A percentile compares a stretch with the other conserved stretches of the same genome.
Conservation (phyloP, 2,329 filamentous ascomycete species). For the Monosporascus ibericus region DNA sequence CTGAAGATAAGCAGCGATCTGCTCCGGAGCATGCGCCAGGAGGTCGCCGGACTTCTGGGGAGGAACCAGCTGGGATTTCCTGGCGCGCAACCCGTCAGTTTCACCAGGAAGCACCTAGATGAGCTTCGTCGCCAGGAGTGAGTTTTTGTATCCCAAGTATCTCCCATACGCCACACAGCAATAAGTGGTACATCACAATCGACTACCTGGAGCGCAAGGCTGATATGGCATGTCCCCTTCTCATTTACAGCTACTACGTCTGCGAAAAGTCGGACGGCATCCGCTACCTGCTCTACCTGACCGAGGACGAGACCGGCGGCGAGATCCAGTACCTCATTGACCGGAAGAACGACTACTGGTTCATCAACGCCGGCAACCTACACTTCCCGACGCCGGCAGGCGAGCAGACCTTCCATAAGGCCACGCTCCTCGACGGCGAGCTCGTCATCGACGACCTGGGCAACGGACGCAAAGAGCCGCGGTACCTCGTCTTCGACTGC, state of each 20-base stretch:
- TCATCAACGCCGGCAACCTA: slow-evolving; percentile 60
- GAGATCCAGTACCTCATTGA: slow-evolving; percentile 92
- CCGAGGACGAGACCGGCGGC: slow-evolving; percentile 49
- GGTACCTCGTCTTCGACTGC: slow-evolving; percentile 91
- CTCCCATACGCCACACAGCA: no score
- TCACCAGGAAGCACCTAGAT: slow-evolving; percentile 72
- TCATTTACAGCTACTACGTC: slow-evolving; percentile 68
- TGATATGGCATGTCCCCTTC: slow-evolving; percentile 1
- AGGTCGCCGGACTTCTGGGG: slow-evolving; percentile 70
- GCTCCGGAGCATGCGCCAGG: slow-evolving; percentile 56
- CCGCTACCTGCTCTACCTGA: slow-evolving; percentile 89
- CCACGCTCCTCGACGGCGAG: slow-evolving; percentile 87
- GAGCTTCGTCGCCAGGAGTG: slow-evolving; percentile 76
- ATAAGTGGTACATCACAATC: no score
- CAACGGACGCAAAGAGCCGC: slow-evolving; percentile 62
- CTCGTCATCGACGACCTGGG: slow-evolving; percentile 76
- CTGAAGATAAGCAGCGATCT: slow-evolving; percentile 58
- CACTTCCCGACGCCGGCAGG: slow-evolving; percentile 73
- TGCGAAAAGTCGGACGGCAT: slow-evolving; percentile 98
- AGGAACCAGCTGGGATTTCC: slow-evolving; percentile 68
- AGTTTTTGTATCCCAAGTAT: slow-evolving; percentile 16
- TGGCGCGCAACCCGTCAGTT: slow-evolving; percentile 91
- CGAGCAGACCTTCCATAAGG: slow-evolving; percentile 63
- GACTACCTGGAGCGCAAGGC: no score
- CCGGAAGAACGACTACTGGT: slow-evolving; percentile 96